These are phyloP conservation scores for Scheffersomyces titani DNA, from an alignment of 1,139 yeast genomes.

Conservation along the genomic window DNA sequence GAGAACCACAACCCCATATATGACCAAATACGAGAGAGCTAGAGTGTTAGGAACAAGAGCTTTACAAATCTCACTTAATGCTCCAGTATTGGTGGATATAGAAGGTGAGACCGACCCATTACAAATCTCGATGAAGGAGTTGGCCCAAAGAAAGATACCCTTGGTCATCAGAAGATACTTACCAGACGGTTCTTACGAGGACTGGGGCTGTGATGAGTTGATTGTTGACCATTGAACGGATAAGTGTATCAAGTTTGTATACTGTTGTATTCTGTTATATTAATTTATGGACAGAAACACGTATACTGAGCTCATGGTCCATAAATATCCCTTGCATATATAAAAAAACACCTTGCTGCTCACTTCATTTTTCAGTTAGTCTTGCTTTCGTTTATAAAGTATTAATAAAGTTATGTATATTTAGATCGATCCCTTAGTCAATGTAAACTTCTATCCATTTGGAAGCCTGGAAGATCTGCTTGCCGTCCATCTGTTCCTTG, in stretches of 20 bases:
- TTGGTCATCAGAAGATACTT: slow-evolving; percentile 91
- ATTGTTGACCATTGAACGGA: slow-evolving; percentile 70
- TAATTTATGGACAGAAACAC: background rate
- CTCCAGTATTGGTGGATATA: slow-evolving; percentile 95
- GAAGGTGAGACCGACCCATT: slow-evolving; percentile 99
- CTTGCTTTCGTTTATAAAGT: background rate
- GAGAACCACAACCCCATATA: slow-evolving; percentile 94
- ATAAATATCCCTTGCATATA: background rate
- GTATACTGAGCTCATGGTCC: background rate
- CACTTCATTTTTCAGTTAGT: background rate
- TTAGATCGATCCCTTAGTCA: slow-evolving; percentile 21
- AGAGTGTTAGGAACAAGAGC: slow-evolving; percentile 97
- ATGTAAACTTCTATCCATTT: slow-evolving; percentile 62
- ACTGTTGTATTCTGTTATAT: background rate
- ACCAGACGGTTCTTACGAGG: slow-evolving; percentile 97
- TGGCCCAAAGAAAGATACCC: slow-evolving; percentile 92
- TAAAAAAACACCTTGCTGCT: background rate
- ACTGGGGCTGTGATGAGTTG: slow-evolving; percentile 98
- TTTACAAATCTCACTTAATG: slow-evolving; percentile 93
- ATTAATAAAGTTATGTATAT: background rate
- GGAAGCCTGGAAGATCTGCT: slow-evolving; percentile 52
- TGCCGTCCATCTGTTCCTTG: slow-evolving; percentile 59
- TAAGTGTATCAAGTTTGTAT: background rate
- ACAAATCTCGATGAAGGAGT: slow-evolving; percentile 96
- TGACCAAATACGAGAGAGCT: slow-evolving; percentile 98